Evolutionary conservation across 768 basidiomycete genomes (phyloP).

Genomic region (Termitomyces sp.): DNA sequence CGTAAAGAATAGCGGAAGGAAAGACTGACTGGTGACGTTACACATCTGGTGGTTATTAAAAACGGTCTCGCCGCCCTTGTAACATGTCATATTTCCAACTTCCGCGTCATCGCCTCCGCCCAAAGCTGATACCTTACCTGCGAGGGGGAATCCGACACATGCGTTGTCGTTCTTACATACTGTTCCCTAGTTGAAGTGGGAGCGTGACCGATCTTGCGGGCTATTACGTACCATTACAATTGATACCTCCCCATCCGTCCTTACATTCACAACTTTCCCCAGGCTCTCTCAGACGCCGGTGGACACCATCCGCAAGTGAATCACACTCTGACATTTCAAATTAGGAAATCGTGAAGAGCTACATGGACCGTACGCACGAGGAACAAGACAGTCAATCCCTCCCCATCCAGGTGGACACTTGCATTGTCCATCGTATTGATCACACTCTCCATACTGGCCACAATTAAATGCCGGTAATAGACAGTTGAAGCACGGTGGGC

Average conservation of each 20-base stretch:
- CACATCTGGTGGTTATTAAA: conserved; percentile 97
- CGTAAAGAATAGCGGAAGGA: not conserved
- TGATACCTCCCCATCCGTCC: conserved; percentile 93
- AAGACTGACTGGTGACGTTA: conserved; percentile 88
- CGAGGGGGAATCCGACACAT: conserved; percentile 25
- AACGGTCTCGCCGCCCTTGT: conserved; percentile 90
- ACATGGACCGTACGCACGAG: conserved; percentile 54
- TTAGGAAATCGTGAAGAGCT: conserved; percentile 3
- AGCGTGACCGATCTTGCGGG: not conserved
- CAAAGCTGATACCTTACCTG: conserved; percentile 29
- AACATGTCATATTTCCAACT: conserved; percentile 80
- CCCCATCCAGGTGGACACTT: conserved; percentile 98
- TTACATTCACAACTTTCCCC: conserved; percentile 81
- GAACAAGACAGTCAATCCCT: conserved; percentile 89
- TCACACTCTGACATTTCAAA: conserved; percentile 67
- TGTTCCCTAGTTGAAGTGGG: not conserved
- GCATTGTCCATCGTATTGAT: conserved; percentile 91
- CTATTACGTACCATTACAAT: conserved; percentile 80
- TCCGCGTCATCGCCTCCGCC: conserved; percentile 31
- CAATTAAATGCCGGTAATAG: conserved; percentile 87
- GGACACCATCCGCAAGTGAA: conserved; percentile 86
- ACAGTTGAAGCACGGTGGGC: conserved; percentile 95
- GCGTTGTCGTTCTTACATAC: conserved; percentile 9
- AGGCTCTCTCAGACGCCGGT: conserved; percentile 73
- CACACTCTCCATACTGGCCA: conserved; percentile 88